These are phyloP conservation scores for Vigna mungo DNA, from an alignment of 306 rosid species.

Conservation along the genomic window DNA sequence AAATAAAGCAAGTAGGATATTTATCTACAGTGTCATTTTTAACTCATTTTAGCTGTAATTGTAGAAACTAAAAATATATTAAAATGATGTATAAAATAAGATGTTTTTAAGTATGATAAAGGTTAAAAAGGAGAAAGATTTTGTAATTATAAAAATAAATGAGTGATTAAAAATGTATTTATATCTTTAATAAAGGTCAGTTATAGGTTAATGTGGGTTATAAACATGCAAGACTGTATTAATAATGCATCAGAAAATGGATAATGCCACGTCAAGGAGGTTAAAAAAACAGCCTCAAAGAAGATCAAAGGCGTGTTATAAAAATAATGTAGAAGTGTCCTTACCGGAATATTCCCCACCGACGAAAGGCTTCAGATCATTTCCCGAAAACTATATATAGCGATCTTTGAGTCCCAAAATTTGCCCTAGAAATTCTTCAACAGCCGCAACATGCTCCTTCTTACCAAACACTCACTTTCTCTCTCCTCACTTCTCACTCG, in stretches of 20 bases:
- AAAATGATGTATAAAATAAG: no score
- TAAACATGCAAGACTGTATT: neutral
- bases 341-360: constrained; percentile 83
- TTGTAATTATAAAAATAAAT: no score
- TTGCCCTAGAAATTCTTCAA: constrained; percentile 82
- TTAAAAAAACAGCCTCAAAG: constrained; percentile 32
- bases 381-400: constrained; percentile 99
- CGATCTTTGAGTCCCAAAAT: constrained; percentile 56
- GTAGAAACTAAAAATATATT: no score
- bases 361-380: constrained; percentile 57
- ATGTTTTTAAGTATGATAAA: no score
- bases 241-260: constrained; percentile 38
- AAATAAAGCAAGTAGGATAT: no score
- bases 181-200: no score
- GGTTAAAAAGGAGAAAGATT: no score
- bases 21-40: no score
- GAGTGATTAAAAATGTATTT: no score
- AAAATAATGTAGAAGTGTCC: constrained; percentile 29
- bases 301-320: constrained; percentile 7
- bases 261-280: constrained; percentile 71
- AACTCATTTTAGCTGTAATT: no score
- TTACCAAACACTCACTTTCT: constrained; percentile 45
- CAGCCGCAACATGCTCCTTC: constrained; percentile 75
- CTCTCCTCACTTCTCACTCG: constrained; percentile 34
- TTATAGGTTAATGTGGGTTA: no score